Percentiles rank a stretch among this genome's conserved stretches.
Conservation (phyloP, 331 rosid species). For the Saraca asoca region DNA sequence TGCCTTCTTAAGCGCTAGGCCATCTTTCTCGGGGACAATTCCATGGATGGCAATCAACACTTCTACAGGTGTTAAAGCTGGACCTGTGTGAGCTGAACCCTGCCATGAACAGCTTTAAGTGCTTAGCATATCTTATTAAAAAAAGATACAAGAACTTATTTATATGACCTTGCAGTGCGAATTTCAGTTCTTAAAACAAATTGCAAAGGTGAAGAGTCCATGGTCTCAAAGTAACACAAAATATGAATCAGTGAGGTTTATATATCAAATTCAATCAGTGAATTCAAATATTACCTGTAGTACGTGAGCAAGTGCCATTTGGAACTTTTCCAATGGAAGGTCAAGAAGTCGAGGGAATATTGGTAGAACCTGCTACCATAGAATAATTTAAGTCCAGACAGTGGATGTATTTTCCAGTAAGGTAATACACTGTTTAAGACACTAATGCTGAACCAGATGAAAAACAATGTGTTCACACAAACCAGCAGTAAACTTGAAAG, state of each 20-base stretch:
- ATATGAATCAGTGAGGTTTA: conserved; percentile 10
- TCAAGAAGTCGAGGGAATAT: conserved; percentile 87
- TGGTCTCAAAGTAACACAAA: conserved; percentile 7
- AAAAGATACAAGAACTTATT: not conserved
- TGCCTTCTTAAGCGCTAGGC: conserved; percentile 88
- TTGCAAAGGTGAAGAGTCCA: not conserved
- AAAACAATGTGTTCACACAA: conserved; percentile 18
- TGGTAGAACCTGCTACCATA: conserved; percentile 77
- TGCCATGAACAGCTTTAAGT: conserved; percentile 44
- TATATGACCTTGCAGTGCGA: conserved; percentile 3
- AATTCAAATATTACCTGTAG: conserved; percentile 71
- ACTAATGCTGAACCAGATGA: conserved; percentile 6
- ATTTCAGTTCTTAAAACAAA: conserved; percentile 20
- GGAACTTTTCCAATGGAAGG: conserved; percentile 95
- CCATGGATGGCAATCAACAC: conserved; percentile 96
- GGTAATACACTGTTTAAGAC: conserved; percentile 16
- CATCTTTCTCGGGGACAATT: conserved; percentile 87
- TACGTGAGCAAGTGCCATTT: conserved; percentile 96
- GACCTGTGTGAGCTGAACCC: conserved; percentile 99
- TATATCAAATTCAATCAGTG: conserved; percentile 25
- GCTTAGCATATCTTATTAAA: conserved; percentile 27
- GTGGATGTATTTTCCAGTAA: conserved; percentile 11
- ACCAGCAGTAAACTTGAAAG: not conserved
- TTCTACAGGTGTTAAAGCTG: conserved; percentile 93
- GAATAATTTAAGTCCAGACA: conserved; percentile 33